phyloP scores from a whole-genome alignment of 2,329 filamentous ascomycete genomes.

The Nakataea oryzae region DNA sequence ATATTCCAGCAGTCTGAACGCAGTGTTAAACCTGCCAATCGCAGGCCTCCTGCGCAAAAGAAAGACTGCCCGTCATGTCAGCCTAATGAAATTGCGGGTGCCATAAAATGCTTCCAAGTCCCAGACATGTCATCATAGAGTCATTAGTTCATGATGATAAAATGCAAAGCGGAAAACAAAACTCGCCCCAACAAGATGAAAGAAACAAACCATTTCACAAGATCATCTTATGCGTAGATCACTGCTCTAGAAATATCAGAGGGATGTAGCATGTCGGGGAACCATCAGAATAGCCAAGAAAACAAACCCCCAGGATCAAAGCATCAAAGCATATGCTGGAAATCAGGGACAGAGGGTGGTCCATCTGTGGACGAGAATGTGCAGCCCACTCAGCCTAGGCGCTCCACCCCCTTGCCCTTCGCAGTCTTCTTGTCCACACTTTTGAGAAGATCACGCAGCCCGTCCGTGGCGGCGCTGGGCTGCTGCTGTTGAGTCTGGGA shows the following conservation, averaged over 20 bases:
- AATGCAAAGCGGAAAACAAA: neutral
- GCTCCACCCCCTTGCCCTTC: conserved; percentile 15
- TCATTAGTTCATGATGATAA: neutral
- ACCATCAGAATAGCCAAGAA: neutral
- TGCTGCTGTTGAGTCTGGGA: conserved; percentile 3
- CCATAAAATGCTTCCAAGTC: neutral
- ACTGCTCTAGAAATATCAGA: neutral
- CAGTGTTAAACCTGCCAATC: neutral
- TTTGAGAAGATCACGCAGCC: conserved; percentile 40
- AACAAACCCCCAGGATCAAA: neutral
- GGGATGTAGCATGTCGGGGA: neutral
- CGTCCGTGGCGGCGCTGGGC: conserved; percentile 43
- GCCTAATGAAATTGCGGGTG: too few relatives aligned
- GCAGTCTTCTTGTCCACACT: conserved; percentile 15
- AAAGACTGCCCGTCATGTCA: neutral
- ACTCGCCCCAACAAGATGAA: neutral
- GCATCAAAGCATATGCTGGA: neutral
- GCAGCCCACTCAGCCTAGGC: neutral
- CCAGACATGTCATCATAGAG: neutral
- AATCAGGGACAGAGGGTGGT: neutral
- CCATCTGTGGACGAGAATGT: neutral
- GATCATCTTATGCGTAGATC: neutral
- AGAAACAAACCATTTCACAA: neutral
- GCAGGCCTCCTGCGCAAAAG: neutral
- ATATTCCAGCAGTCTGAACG: neutral